Evolutionary conservation across 768 basidiomycete genomes (phyloP), one percentile per base, ranked within the genome.

Genomic region (Holtermannia corniformis): DNA sequence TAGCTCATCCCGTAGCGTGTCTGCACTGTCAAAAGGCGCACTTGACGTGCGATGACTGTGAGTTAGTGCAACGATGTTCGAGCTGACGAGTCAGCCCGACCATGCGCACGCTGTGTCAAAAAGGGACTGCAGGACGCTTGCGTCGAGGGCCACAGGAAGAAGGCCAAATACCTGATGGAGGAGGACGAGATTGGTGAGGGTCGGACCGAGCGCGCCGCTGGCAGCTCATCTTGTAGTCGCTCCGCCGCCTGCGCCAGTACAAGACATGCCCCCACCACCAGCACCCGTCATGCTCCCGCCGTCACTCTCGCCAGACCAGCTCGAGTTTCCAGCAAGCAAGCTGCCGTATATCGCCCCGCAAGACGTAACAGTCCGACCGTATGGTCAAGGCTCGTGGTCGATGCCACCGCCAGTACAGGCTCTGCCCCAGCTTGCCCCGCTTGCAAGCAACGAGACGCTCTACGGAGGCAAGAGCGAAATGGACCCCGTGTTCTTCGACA

Each of bases 31-130:
- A 96, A 74, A 93, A 90, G 72, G 90, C 91, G 2, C 93, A 97
- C 73, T 76, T 97, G 60, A 97, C 93, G n/a, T 97, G 93, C 72
- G 92, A 97, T 72, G 93, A 96, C 67, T 82, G 93, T 95, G 67
- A 70, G 87, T 81, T 32, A 3, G 49, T 26, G 7, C 26, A 10
- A 26, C 16, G 11, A 16, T 19, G 14, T 23, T 45, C 28, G 26
- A 52, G 22, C 11, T 27, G 24, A 45, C 26, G 41, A 47, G 48
- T 26, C 67, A 97, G 93, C 88, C 45, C 86, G 95, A 50, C 95
- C 95, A 23, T 99, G 95, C 75, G 87, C 88, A 59, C 82, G 95
- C 41, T 99, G 95, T 67, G 78, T 90, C 48, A 96, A 93, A 75
- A 89, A 92, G 52, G 90, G 90, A 22, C 85, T 92, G 62, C 85